Base-by-base conservation (phyloP, 768 basidiomycete genomes). In the Trichaptum fuscoviolaceum region DNA sequence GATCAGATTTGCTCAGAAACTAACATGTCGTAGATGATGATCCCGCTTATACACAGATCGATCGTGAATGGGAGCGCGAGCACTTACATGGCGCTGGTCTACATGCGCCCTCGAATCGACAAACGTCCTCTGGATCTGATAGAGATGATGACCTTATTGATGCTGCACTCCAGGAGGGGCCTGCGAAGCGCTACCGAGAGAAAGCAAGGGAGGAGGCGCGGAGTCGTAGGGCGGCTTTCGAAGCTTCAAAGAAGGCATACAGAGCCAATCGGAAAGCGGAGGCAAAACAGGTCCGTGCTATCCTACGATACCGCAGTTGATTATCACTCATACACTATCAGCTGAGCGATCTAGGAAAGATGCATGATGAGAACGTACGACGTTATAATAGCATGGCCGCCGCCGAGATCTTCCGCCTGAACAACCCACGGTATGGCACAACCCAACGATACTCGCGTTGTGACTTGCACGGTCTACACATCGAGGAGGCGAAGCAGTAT, bases 401-500 rank as follows among this genome's bases (percentile, higher is more conserved):
- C 23, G 30, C 24, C 15, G 59, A 61, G 30, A 61, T 61, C 12
- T 61, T 61, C 59, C 25, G 25, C 3, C 18, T 25, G 24, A 25
- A 61, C 59, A 61, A 61, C 23, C 59, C 59, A 3, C 24, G 59
- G 24, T 61, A 61, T 18, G 23, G 59, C 24, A 61, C 59, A 17
- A 34, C 59, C 3, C 24, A 34, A 17, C 24, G 25, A 15, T 34
- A 25, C 59, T 25, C 25, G 4, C 10, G 30, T 15, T 61, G 59
- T 24, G 59, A 61, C 59, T 34, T 61, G 30, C 59, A 61, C 59
- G 59, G 59, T 24, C 59, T 61, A 23, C 30, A 61, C 23, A 34
- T 61, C 59, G 30, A 34, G 30, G 59, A 61, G 59, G 59, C 59
- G 24, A 34, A 61, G 23, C 59, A 34, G 24, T 61, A 61, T 61